A percentile compares a stretch with the other conserved stretches of the same genome.
phyloP scores from a whole-genome alignment of 2,329 filamentous ascomycete species.

The Cadophora malorum region DNA sequence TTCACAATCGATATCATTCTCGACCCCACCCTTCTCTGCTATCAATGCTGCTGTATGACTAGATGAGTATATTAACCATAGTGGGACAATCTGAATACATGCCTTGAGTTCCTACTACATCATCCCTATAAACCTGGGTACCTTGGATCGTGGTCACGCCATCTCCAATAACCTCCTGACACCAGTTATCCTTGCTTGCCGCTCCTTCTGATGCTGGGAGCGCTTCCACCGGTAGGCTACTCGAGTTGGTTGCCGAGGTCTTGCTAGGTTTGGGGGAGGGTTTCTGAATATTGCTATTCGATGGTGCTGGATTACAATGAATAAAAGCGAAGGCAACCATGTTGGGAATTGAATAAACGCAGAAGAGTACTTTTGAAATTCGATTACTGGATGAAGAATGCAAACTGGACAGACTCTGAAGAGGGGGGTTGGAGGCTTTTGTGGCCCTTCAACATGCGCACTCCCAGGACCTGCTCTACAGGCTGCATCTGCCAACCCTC shows the following conservation, averaged over 20 bases:
- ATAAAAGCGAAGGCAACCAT: slow-evolving; percentile 10
- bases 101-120: not conserved
- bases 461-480: not conserved
- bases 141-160: not conserved
- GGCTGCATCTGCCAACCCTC: slow-evolving; percentile 2
- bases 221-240: slow-evolving; percentile 4
- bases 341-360: not conserved
- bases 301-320: not conserved
- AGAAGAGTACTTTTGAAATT: not conserved
- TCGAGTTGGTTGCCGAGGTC: not conserved
- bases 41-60: slow-evolving; percentile 6
- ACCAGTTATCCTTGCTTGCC: slow-evolving; percentile 3
- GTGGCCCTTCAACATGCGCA: not conserved
- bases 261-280: slow-evolving; percentile 2
- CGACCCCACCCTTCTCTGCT: slow-evolving; percentile 2
- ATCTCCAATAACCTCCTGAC: slow-evolving; percentile 12
- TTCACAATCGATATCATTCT: slow-evolving; percentile 13
- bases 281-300: slow-evolving; percentile 1
- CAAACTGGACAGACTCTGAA: slow-evolving; percentile 6
- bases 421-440: slow-evolving; percentile 2
- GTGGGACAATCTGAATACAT: slow-evolving; percentile 11
- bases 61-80: not conserved
- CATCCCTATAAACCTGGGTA: not conserved
- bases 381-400: slow-evolving; percentile 10
- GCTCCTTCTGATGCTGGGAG: slow-evolving; percentile 5